These are phyloP conservation scores for Carex arenaria DNA, from an alignment of 202 grass and related monocot species.

Conservation along the genomic window DNA sequence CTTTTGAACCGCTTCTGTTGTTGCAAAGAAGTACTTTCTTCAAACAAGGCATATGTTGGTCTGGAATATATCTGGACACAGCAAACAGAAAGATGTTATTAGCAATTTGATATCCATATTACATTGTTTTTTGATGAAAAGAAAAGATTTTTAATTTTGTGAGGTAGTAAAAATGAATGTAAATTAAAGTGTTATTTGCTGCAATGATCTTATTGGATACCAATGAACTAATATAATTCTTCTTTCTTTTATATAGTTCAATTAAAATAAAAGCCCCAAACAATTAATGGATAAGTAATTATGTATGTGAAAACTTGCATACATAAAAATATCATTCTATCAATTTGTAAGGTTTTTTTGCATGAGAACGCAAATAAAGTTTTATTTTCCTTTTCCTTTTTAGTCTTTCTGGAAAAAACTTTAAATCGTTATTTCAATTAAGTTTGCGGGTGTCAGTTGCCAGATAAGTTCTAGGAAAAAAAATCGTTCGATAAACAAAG, in stretches of 20 bases:
- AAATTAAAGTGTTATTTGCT: not conserved
- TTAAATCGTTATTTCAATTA: not conserved
- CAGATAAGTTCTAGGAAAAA: not conserved
- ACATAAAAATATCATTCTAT: not conserved
- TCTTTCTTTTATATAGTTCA: not conserved
- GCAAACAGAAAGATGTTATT: not conserved
- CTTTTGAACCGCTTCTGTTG: constrained; percentile 20
- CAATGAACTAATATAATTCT: not conserved
- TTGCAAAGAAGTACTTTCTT: constrained; percentile 18
- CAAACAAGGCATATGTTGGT: constrained; percentile 49
- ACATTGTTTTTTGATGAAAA: not conserved
- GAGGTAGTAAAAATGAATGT: not conserved
- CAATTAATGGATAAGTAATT: not conserved
- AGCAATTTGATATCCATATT: not conserved
- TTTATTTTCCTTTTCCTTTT: not conserved
- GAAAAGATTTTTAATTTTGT: not conserved
- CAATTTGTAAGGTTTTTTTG: not conserved
- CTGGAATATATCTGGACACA: constrained; percentile 71
- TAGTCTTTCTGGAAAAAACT: not conserved
- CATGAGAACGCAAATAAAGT: not conserved
- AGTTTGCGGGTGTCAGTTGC: not conserved
- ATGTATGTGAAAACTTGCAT: not conserved
- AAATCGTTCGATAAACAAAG: not conserved
- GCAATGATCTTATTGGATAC: not conserved
- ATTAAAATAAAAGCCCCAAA: not conserved